Evolutionary conservation across 2,329 filamentous ascomycete species (phyloP).

Genomic region (Epichloe sibirici): DNA sequence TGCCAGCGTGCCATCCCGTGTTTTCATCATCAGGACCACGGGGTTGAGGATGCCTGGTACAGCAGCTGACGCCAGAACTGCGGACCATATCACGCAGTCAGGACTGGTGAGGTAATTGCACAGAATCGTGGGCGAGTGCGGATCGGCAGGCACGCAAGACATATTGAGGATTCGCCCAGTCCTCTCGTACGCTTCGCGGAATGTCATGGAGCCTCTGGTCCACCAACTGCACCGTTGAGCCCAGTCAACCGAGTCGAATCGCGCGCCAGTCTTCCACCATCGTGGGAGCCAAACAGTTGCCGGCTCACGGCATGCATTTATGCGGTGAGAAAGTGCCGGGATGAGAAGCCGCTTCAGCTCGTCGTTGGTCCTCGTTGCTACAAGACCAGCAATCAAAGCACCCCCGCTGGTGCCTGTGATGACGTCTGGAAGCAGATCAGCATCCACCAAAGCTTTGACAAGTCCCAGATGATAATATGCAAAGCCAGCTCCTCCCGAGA

Average conservation of each 20-base stretch:
- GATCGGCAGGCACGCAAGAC: constrained; percentile 88
- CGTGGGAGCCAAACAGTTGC: constrained; percentile 64
- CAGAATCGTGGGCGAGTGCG: constrained; percentile 81
- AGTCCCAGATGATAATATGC: constrained; percentile 97
- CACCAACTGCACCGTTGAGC: constrained; percentile 80
- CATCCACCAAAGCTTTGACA: constrained; percentile 77
- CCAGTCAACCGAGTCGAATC: constrained; percentile 92
- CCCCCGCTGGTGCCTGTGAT: constrained; percentile 95
- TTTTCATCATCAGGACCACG: constrained; percentile 86
- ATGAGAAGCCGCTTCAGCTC: constrained; percentile 78
- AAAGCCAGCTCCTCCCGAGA: constrained; percentile 88
- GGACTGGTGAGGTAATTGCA: constrained; percentile 92
- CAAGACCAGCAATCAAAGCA: constrained; percentile 74
- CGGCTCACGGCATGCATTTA: constrained; percentile 73
- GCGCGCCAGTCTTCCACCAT: constrained; percentile 86
- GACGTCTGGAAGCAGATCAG: constrained; percentile 75
- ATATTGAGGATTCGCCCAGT: constrained; percentile 94
- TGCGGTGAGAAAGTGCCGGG: constrained; percentile 72
- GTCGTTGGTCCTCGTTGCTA: constrained; percentile 82
- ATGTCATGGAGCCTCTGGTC: constrained; percentile 81
- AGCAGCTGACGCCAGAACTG: constrained; percentile 85
- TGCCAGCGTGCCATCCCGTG: constrained; percentile 58
- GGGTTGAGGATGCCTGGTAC: constrained; percentile 95
- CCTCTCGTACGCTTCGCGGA: constrained; percentile 84
- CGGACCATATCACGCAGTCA: constrained; percentile 97